Percentiles rank a stretch among this genome's conserved stretches.
Conservation (phyloP, 192 early-diverging fungal genomes). For the Dissophora globulifera region DNA sequence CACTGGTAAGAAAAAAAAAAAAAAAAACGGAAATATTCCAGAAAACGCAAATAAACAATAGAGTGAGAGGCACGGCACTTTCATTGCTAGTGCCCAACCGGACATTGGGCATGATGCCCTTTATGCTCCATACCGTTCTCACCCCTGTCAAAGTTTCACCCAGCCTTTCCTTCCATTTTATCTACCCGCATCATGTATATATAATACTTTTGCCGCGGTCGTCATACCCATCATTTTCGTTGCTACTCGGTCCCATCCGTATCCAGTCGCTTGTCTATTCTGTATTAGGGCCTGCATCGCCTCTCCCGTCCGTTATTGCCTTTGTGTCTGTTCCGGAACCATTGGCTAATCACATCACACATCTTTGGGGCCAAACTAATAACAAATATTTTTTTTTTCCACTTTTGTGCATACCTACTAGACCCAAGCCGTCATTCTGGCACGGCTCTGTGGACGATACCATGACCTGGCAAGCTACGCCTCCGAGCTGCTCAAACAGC, state of each 20-base stretch:
- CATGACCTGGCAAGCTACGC: slow-evolving; percentile 39
- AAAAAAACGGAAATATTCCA: neutral
- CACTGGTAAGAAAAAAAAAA: slow-evolving; percentile 21
- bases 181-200: too few relatives aligned
- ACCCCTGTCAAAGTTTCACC: slow-evolving; percentile 21
- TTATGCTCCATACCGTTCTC: slow-evolving; percentile 7
- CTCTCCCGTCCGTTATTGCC: neutral
- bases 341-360: slow-evolving; percentile 8
- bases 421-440: slow-evolving; percentile 23
- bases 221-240: neutral
- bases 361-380: neutral
- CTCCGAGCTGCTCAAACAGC: slow-evolving; percentile 37
- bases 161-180: too few relatives aligned
- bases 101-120: neutral
- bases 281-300: too few relatives aligned
- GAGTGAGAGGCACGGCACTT: neutral
- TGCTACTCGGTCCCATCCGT: too few relatives aligned
- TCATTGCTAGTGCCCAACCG: neutral
- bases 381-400: neutral
- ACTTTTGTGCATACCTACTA: neutral
- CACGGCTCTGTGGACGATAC: slow-evolving; percentile 27
- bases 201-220: too few relatives aligned
- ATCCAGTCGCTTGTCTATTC: too few relatives aligned
- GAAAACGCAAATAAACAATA: neutral
- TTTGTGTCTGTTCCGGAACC: neutral